Percentiles rank a stretch among this genome's conserved stretches.
Conservation (phyloP, 352 stramenopile species). For the Albugo candida region DNA sequence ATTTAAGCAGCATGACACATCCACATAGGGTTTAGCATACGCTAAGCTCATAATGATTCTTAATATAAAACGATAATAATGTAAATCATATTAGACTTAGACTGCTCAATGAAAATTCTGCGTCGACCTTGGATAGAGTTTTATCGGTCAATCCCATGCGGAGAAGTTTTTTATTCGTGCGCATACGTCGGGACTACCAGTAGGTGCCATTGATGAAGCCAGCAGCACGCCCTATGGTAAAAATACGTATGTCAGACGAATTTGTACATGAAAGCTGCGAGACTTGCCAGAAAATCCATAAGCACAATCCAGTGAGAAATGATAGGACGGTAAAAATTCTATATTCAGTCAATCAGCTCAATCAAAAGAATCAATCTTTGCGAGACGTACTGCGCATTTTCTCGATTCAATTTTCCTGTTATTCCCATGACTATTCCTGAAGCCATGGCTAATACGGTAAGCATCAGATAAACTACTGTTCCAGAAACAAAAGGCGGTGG, state of each 20-base stretch:
- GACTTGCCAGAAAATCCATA: slow-evolving; percentile 78
- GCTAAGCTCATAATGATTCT: too few species aligned
- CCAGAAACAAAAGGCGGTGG: slow-evolving; percentile 57
- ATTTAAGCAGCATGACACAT: too few species aligned
- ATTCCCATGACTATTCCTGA: slow-evolving; percentile 53
- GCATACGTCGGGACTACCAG: slow-evolving; percentile 63
- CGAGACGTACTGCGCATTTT: slow-evolving; percentile 63
- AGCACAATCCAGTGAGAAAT: slow-evolving; percentile 65
- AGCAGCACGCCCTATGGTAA: slow-evolving; percentile 58
- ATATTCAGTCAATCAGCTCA: neutral
- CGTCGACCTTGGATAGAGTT: too few species aligned
- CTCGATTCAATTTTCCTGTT: slow-evolving; percentile 65
- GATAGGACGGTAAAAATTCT: slow-evolving; percentile 68
- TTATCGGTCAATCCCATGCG: too few species aligned
- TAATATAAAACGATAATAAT: too few species aligned
- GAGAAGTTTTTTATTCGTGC: slow-evolving; percentile 19
- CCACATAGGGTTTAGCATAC: too few species aligned
- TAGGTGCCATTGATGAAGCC: slow-evolving; percentile 81
- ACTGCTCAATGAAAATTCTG: too few species aligned
- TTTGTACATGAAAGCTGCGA: slow-evolving; percentile 1
- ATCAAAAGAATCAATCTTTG: neutral
- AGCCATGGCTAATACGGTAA: slow-evolving; percentile 63
- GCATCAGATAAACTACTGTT: slow-evolving; percentile 74
- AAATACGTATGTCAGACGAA: neutral
- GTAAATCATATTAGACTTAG: too few species aligned